Conservation (phyloP, 345 rosid genomes). For the Eucalyptus virginea region DNA sequence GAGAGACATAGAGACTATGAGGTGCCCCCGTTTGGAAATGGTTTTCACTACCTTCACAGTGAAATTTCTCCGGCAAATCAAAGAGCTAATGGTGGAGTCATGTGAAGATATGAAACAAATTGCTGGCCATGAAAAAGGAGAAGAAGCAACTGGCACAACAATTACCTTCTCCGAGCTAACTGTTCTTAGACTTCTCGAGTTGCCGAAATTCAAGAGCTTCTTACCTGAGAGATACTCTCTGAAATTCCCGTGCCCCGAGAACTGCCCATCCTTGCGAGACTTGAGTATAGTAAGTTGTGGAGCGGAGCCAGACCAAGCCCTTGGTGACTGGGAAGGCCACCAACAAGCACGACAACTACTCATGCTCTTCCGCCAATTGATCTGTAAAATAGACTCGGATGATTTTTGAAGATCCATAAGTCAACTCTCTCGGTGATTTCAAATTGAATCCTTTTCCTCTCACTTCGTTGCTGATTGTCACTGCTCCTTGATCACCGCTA, state of each 20-base stretch:
- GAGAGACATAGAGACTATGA: background rate
- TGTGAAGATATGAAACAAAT: background rate
- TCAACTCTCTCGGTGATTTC: too few species aligned
- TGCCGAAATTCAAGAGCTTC: background rate
- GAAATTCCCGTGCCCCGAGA: too few species aligned
- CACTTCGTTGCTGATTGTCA: too few species aligned
- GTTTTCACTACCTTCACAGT: background rate
- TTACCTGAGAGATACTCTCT: background rate
- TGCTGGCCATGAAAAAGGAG: background rate
- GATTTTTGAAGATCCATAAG: too few species aligned
- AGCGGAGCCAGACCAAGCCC: background rate
- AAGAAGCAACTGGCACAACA: background rate
- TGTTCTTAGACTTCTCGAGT: background rate
- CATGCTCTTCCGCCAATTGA: rapidly evolving
- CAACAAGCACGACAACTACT: rapidly evolving
- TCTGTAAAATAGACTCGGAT: rapidly evolving
- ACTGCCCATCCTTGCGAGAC: background rate
- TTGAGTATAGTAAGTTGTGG: background rate
- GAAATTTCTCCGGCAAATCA: background rate
- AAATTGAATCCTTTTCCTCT: too few species aligned
- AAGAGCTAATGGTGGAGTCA: background rate
- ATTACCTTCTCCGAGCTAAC: background rate
- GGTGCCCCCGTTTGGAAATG: background rate
- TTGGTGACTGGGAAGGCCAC: background rate
- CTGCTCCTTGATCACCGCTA: rapidly evolving